phyloP scores from a whole-genome alignment of 352 stramenopile genomes.

The Nothophytophthora sp. region DNA sequence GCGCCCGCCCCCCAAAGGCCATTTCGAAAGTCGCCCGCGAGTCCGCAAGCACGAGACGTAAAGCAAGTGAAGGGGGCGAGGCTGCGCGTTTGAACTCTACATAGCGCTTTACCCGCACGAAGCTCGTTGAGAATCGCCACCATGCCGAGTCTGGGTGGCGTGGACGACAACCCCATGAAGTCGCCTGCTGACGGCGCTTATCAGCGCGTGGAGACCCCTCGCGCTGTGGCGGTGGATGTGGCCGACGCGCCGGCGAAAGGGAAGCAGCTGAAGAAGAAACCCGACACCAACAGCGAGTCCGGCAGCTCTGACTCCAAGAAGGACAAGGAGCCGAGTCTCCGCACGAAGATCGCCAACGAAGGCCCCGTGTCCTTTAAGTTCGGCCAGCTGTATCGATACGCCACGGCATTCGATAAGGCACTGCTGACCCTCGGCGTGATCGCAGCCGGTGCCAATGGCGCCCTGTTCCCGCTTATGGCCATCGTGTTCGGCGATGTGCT shows the following conservation, averaged over 20 bases:
- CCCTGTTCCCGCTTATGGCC: slow-evolving; percentile 44
- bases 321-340: slow-evolving; percentile 13
- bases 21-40: slow-evolving; percentile 3
- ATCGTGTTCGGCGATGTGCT: slow-evolving; percentile 44
- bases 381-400: slow-evolving; percentile 35
- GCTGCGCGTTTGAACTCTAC: neutral
- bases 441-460: slow-evolving; percentile 31
- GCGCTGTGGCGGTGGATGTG: slow-evolving; percentile 4
- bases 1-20: neutral
- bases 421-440: slow-evolving; percentile 28
- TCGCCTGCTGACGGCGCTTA: slow-evolving; percentile 3
- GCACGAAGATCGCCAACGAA: slow-evolving; percentile 16
- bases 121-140: too few species aligned
- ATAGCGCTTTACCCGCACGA: too few species aligned
- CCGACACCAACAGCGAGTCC: slow-evolving; percentile 17
- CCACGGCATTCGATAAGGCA: slow-evolving; percentile 31
- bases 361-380: slow-evolving; percentile 33
- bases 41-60: neutral
- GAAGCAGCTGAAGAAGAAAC: slow-evolving; percentile 2
- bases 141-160: slow-evolving; percentile 12
- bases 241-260: neutral
- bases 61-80: too few species aligned
- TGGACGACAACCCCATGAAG: slow-evolving; percentile 8
- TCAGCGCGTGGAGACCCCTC: slow-evolving; percentile 8
- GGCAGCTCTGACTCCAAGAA: slow-evolving; percentile 7